Conservation (phyloP, 352 stramenopile genomes). For the Pythium angustatum region DNA sequence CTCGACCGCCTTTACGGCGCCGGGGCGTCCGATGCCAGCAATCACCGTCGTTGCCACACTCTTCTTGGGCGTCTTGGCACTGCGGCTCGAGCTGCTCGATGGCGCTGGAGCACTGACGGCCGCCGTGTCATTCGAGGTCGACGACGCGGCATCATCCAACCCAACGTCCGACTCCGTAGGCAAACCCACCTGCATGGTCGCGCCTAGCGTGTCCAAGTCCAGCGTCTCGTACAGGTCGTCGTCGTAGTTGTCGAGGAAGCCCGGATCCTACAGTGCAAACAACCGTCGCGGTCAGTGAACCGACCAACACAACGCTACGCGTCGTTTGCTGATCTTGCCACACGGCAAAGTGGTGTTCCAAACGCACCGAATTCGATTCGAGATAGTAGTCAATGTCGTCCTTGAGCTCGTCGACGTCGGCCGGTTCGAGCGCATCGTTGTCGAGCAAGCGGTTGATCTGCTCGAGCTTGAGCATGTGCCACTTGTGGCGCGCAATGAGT, state of each 20-base stretch:
- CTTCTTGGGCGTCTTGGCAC: slow-evolving; percentile 71
- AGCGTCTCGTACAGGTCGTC: slow-evolving; percentile 96
- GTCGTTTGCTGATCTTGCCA: background rate
- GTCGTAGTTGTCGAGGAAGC: slow-evolving; percentile 93
- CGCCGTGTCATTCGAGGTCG: slow-evolving; percentile 20
- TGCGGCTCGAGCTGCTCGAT: slow-evolving; percentile 25
- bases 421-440: slow-evolving; percentile 93
- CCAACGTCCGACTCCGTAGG: slow-evolving; percentile 74
- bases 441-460: slow-evolving; percentile 97
- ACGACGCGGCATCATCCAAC: slow-evolving; percentile 47
- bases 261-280: slow-evolving; percentile 60
- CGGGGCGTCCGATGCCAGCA: slow-evolving; percentile 69
- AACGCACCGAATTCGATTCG: slow-evolving; percentile 82
- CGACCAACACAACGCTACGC: background rate
- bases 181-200: slow-evolving; percentile 67
- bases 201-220: slow-evolving; percentile 90
- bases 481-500: slow-evolving; percentile 93
- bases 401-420: slow-evolving; percentile 94
- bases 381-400: slow-evolving; percentile 99
- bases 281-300: too few relatives aligned
- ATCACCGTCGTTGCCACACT: slow-evolving; percentile 52
- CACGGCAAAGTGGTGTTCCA: too few relatives aligned
- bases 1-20: slow-evolving; percentile 75
- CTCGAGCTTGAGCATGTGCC: slow-evolving; percentile 97
- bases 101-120: background rate